Conservation (phyloP, 495 filamentous ascomycete genomes). For the Penicillium arizonense region DNA sequence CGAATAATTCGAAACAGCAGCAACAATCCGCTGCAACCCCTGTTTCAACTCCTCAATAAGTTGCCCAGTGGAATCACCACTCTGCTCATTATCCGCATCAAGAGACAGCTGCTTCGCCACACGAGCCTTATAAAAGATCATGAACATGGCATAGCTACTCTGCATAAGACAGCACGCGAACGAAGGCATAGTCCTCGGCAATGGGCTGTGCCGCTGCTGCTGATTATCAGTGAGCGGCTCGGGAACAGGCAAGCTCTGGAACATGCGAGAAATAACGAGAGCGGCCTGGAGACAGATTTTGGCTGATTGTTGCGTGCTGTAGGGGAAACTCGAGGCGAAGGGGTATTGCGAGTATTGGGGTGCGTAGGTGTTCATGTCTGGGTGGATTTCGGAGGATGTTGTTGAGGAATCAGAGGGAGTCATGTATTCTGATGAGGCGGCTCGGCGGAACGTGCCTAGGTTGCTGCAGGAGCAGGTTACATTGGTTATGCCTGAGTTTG, state of each 20-base stretch:
- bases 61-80: conserved; percentile 35
- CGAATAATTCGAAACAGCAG: conserved; percentile 54
- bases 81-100: conserved; percentile 31
- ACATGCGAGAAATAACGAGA: conserved; percentile 50
- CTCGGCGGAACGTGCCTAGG: conserved; percentile 30
- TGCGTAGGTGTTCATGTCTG: conserved; percentile 26
- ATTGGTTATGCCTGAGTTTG: conserved; percentile 29
- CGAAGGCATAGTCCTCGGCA: conserved; percentile 58
- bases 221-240: conserved; percentile 33
- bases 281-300: conserved; percentile 54
- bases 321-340: conserved; percentile 45
- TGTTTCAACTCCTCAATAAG: conserved; percentile 54
- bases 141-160: conserved; percentile 59
- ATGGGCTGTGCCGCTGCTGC: conserved; percentile 25
- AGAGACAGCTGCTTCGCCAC: conserved; percentile 46
- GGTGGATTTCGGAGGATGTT: conserved; percentile 33
- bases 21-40: conserved; percentile 50
- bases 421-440: conserved; percentile 37
- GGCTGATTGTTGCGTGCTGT: conserved; percentile 50
- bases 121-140: conserved; percentile 51
- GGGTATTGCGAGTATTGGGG: conserved; percentile 31
- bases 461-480: conserved; percentile 37
- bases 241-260: conserved; percentile 50
- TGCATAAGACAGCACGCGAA: conserved; percentile 65
- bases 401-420: conserved; percentile 38